These are phyloP conservation scores for Cicer cuneatum DNA, from an alignment of 306 rosid genomes.

Conservation along the genomic window DNA sequence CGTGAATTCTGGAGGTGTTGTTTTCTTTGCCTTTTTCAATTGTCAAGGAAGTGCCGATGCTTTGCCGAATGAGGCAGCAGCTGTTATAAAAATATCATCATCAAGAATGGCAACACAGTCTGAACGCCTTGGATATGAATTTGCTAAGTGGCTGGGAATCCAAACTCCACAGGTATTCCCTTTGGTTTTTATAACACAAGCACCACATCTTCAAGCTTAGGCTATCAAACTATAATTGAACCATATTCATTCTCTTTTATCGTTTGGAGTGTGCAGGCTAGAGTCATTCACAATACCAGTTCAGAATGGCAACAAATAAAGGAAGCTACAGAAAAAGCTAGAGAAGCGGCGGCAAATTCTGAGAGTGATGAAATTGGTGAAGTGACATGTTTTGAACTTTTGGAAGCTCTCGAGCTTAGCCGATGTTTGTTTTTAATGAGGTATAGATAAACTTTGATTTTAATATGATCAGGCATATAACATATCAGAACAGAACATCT, in stretches of 20 bases:
- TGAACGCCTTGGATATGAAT: conserved; percentile 93
- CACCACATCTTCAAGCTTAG: conserved; percentile 24
- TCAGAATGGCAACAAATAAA: conserved; percentile 89
- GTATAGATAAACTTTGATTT: conserved; percentile 49
- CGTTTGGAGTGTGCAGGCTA: conserved; percentile 65
- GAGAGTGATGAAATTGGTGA: conserved; percentile 82
- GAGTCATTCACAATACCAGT: conserved; percentile 85
- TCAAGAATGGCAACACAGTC: conserved; percentile 96
- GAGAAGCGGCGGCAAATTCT: conserved; percentile 71
- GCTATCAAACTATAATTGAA: conserved; percentile 36
- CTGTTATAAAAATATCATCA: conserved; percentile 88
- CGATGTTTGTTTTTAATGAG: conserved; percentile 87
- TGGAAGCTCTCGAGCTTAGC: conserved; percentile 98
- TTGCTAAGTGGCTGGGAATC: conserved; percentile 87
- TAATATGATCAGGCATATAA: conserved; percentile 14
- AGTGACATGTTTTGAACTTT: conserved; percentile 87
- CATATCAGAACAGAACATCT: conserved; percentile 36
- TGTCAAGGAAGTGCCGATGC: conserved; percentile 53
- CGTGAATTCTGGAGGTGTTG: conserved; percentile 95
- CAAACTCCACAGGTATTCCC: conserved; percentile 82
- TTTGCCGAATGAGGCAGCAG: conserved; percentile 76
- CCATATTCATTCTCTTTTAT: conserved; percentile 26
- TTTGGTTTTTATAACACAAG: conserved; percentile 28
- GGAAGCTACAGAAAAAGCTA: conserved; percentile 91
- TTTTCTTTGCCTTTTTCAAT: conserved; percentile 87